Evolutionary conservation across 2,329 filamentous ascomycete genomes (phyloP).

Genomic region (Aspergillus hiratsukae): DNA sequence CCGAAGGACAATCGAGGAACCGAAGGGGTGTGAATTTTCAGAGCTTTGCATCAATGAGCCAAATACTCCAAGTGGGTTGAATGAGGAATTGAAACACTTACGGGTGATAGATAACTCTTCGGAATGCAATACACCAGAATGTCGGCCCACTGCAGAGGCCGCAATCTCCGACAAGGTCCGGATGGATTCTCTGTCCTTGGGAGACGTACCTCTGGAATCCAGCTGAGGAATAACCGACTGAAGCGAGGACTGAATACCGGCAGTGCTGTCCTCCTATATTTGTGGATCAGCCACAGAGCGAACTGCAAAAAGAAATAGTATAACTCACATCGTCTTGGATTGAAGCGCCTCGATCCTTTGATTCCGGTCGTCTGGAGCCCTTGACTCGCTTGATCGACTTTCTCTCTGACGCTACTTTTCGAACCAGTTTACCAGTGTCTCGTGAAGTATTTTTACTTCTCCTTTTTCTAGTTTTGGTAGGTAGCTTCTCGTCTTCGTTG

Average conservation of each 20-base stretch:
- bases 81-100: slow-evolving; percentile 6
- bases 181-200: slow-evolving; percentile 1
- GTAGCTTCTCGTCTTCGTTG: neutral
- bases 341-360: neutral
- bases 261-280: neutral
- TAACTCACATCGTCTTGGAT: neutral
- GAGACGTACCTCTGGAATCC: neutral
- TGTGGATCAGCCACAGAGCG: neutral
- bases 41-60: slow-evolving; percentile 20
- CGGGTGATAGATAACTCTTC: slow-evolving; percentile 6
- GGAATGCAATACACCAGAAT: slow-evolving; percentile 2
- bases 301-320: neutral
- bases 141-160: slow-evolving; percentile 7
- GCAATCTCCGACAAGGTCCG: slow-evolving; percentile 10
- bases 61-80: neutral
- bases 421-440: neutral
- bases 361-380: neutral
- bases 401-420: neutral
- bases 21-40: slow-evolving; percentile 44
- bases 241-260: slow-evolving; percentile 4
- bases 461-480: neutral
- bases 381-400: neutral
- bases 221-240: slow-evolving; percentile 2
- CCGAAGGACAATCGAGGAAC: slow-evolving; percentile 67
- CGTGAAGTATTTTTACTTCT: neutral